phyloP scores from a whole-genome alignment of 2,329 filamentous ascomycete species.

The Penicillium sp. region DNA sequence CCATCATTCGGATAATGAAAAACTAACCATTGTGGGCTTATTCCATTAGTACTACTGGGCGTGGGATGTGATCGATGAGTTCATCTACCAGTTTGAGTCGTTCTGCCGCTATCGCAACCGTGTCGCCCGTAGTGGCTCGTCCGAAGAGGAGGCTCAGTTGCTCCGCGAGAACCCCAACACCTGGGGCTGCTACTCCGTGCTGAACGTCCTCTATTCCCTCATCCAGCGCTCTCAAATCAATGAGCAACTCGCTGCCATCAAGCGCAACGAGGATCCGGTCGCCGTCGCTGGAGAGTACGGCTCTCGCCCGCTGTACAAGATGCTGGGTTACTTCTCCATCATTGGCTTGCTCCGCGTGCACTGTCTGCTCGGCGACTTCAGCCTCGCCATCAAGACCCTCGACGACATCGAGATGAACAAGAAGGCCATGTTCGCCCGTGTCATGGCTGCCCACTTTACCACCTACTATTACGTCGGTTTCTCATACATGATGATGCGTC shows the following conservation, averaged over 20 bases:
- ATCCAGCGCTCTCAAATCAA: conserved; percentile 98
- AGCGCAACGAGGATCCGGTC: conserved; percentile 83
- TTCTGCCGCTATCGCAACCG: conserved; percentile 96
- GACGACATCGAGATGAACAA: conserved; percentile 99
- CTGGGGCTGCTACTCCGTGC: conserved; percentile 98
- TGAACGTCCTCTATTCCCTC: conserved; percentile 98
- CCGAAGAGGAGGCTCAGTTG: conserved; percentile 85
- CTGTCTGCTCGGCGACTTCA: conserved; percentile 95
- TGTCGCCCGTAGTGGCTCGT: conserved; percentile 71
- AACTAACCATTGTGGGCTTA: conserved; percentile 10
- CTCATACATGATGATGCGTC: conserved; percentile 99
- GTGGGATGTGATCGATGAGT: conserved; percentile 99
- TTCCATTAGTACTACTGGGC: conserved; percentile 86
- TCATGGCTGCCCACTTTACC: conserved; percentile 99
- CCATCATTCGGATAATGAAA: background rate
- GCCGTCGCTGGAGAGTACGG: conserved; percentile 93
- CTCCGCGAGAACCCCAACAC: conserved; percentile 97
- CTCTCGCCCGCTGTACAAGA: conserved; percentile 87
- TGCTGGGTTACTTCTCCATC: conserved; percentile 99
- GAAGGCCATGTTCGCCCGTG: conserved; percentile 98
- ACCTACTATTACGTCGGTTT: conserved; percentile 99
- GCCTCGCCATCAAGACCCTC: conserved; percentile 94
- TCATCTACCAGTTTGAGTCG: conserved; percentile 99
- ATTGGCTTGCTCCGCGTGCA: conserved; percentile 94
- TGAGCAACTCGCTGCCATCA: conserved; percentile 92